Percentiles rank a stretch among this genome's conserved stretches.
phyloP scores from a whole-genome alignment of 83 land plant species.

The Thuja plicata region DNA sequence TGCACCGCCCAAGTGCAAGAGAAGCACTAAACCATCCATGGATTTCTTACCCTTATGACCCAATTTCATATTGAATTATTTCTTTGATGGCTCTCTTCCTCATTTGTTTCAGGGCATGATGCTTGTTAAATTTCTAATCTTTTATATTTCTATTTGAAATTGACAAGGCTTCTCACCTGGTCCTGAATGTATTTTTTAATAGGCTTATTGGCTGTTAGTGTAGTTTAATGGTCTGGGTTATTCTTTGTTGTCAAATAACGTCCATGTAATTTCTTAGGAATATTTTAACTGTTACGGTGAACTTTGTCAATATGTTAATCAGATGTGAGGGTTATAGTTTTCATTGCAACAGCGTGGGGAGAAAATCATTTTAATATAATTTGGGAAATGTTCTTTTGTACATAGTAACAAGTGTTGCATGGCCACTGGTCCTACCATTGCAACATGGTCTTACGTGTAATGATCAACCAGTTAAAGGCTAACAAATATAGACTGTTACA shows the following conservation, averaged over 20 bases:
- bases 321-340: no score
- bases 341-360: no score
- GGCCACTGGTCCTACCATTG: no score
- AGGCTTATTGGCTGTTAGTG: background rate
- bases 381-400: no score
- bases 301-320: background rate
- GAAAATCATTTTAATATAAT: no score
- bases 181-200: background rate
- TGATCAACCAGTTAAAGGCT: no score
- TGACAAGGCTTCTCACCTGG: background rate
- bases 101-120: background rate
- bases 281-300: background rate
- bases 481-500: no score
- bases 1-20: slow-evolving; percentile 58
- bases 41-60: slow-evolving; percentile 46
- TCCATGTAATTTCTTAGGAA: background rate
- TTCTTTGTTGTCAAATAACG: background rate
- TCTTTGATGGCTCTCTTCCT: background rate
- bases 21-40: slow-evolving; percentile 72
- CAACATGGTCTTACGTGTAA: no score
- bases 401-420: no score
- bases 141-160: background rate
- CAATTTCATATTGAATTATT: slow-evolving; percentile 7
- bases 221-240: background rate
- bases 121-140: background rate